Conservation (phyloP, 257 asterid species). For the Ilex aquifolium region DNA sequence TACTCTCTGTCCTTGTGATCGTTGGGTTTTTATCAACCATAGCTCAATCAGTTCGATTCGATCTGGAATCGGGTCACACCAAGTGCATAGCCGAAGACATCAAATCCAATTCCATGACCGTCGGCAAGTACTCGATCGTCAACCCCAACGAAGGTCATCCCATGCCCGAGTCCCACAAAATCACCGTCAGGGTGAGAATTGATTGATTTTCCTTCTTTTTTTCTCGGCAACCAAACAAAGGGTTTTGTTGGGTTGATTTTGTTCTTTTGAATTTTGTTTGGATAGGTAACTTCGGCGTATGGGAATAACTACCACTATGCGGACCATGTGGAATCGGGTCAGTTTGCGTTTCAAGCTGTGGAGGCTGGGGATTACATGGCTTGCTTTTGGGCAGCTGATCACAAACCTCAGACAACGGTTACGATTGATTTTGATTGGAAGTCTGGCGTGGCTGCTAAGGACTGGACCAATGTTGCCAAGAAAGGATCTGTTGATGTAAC, state of each 20-base stretch:
- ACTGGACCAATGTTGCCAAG: conserved; percentile 86
- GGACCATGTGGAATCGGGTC: conserved; percentile 73
- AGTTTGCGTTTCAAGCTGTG: conserved; percentile 73
- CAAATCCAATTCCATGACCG: conserved; percentile 85
- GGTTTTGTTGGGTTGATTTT: background rate
- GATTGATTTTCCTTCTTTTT: background rate
- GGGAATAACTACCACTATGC: conserved; percentile 79
- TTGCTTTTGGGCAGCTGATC: conserved; percentile 73
- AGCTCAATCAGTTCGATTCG: conserved; percentile 75
- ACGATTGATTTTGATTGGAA: conserved; percentile 87
- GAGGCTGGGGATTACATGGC: conserved; percentile 90
- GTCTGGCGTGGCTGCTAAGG: conserved; percentile 93
- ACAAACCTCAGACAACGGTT: conserved; percentile 50
- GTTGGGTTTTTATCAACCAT: conserved; percentile 36
- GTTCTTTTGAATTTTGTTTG: background rate
- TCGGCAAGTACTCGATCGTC: conserved; percentile 81
- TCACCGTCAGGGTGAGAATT: conserved; percentile 73
- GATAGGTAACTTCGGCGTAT: conserved; percentile 52
- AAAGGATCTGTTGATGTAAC: conserved; percentile 95
- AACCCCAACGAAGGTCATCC: conserved; percentile 74
- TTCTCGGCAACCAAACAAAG: background rate
- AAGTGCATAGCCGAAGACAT: conserved; percentile 96
- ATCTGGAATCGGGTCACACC: conserved; percentile 75
- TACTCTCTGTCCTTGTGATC: conserved; percentile 11
- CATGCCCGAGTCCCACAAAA: conserved; percentile 81